Percentiles rank a stretch among this genome's conserved stretches.
These are phyloP conservation scores for Suillus sp. DNA, from an alignment of 768 basidiomycete species.

Conservation along the genomic window DNA sequence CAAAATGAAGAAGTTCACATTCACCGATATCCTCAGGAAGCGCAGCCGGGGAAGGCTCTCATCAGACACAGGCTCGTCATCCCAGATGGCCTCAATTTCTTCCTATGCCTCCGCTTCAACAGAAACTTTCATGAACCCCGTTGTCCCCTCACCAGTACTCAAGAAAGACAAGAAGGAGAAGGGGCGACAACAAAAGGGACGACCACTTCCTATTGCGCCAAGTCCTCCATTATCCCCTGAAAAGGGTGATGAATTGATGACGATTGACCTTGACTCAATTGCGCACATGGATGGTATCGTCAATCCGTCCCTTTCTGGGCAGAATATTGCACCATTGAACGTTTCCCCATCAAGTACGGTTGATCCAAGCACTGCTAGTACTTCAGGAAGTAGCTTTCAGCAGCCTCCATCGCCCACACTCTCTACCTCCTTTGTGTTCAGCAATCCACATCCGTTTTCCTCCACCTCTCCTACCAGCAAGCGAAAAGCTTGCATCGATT, in stretches of 20 bases:
- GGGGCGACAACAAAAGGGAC: constrained; percentile 22
- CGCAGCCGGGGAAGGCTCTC: constrained; percentile 43
- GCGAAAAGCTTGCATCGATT: constrained; percentile 29
- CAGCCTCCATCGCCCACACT: constrained; percentile 40
- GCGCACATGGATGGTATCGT: constrained; percentile 85
- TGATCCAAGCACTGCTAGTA: constrained; percentile 36
- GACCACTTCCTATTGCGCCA: constrained; percentile 27
- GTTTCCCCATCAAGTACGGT: constrained; percentile 20
- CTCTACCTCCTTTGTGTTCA: constrained; percentile 35
- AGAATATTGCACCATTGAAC: constrained; percentile 22
- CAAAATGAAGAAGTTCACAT: constrained; percentile 13
- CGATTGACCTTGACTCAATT: constrained; percentile 29
- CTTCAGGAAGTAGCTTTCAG: constrained; percentile 43
- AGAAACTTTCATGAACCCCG: constrained; percentile 4
- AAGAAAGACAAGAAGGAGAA: constrained; percentile 40
- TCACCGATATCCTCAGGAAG: constrained; percentile 44
- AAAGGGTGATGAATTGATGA: constrained; percentile 23
- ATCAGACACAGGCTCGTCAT: constrained; percentile 25
- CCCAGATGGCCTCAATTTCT: not conserved
- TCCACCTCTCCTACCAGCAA: constrained; percentile 20
- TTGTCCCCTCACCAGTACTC: constrained; percentile 18
- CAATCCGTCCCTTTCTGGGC: constrained; percentile 34
- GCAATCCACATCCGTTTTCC: constrained; percentile 36
- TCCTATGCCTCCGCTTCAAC: constrained; percentile 11
- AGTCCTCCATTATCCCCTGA: constrained; percentile 23